Percentiles rank a stretch among this genome's conserved stretches.
phyloP scores from a whole-genome alignment of 106 monocot genomes.

The Dendrobium chrysotoxum region DNA sequence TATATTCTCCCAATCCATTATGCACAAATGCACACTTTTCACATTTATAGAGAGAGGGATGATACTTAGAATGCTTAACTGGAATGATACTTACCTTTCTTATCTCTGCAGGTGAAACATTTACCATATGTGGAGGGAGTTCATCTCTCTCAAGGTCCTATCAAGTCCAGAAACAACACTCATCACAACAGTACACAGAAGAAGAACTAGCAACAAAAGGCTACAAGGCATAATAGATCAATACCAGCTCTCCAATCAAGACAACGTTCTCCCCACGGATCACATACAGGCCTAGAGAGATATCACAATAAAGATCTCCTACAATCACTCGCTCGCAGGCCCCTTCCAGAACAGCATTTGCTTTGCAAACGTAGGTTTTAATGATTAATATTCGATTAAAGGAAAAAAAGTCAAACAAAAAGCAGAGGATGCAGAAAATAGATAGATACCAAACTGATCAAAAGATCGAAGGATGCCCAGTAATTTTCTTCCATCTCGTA shows the following conservation, averaged over 20 bases:
- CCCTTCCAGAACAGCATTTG: constrained; percentile 94
- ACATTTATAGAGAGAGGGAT: too few relatives aligned
- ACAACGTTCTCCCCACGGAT: constrained; percentile 95
- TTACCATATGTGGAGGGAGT: constrained; percentile 76
- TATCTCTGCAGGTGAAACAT: constrained; percentile 72
- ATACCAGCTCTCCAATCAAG: constrained; percentile 93
- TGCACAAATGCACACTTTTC: too few relatives aligned
- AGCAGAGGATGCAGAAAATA: neutral
- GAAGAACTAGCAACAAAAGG: neutral
- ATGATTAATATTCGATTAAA: neutral
- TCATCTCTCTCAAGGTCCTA: constrained; percentile 81
- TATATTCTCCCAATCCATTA: too few relatives aligned
- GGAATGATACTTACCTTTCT: constrained; percentile 43
- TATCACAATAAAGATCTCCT: constrained; percentile 85
- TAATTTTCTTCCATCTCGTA: constrained; percentile 91
- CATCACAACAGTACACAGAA: neutral
- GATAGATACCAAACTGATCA: constrained; percentile 87
- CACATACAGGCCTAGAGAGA: constrained; percentile 87
- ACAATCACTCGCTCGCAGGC: constrained; percentile 94
- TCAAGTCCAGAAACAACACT: constrained; percentile 12
- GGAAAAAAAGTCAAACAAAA: neutral
- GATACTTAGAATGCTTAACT: neutral
- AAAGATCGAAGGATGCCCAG: constrained; percentile 95
- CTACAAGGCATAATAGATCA: neutral
- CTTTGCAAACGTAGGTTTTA: constrained; percentile 19